Conservation (phyloP, 2,329 filamentous ascomycete genomes). For the Fusarium ambrosium region DNA sequence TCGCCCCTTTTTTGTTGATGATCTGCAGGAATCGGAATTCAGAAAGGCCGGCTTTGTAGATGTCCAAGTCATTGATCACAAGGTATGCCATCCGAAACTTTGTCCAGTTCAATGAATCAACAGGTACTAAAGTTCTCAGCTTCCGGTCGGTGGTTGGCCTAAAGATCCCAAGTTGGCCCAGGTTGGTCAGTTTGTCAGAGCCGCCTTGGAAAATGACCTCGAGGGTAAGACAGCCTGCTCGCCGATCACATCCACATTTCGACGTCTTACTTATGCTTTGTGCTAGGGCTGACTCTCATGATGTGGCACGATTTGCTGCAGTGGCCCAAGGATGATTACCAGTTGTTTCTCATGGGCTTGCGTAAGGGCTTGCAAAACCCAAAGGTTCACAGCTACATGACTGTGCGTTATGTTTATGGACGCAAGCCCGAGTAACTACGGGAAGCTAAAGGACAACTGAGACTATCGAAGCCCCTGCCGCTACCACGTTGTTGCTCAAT, state of each 20-base stretch:
- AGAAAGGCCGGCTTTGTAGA: conserved; percentile 3
- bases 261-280: neutral
- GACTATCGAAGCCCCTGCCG: too few species aligned
- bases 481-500: neutral
- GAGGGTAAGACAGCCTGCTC: neutral
- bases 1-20: conserved; percentile 1
- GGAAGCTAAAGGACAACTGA: neutral
- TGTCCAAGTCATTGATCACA: neutral
- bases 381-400: conserved; percentile 5
- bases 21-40: conserved; percentile 4
- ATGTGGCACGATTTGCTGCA: conserved; percentile 7
- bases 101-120: neutral
- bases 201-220: conserved; percentile 1
- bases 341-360: conserved; percentile 4
- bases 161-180: conserved; percentile 21
- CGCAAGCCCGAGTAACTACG: neutral
- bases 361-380: conserved; percentile 2
- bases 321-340: conserved; percentile 13
- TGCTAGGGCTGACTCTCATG: conserved; percentile 1
- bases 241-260: neutral
- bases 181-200: conserved; percentile 20
- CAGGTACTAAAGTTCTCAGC: neutral
- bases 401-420: conserved; percentile 1
- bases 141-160: conserved; percentile 29
- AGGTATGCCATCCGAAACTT: neutral